Evolutionary conservation across 208 protist species (phyloP), one percentile per base, ranked within the genome.

Genomic region (Pavlovales sp.): DNA sequence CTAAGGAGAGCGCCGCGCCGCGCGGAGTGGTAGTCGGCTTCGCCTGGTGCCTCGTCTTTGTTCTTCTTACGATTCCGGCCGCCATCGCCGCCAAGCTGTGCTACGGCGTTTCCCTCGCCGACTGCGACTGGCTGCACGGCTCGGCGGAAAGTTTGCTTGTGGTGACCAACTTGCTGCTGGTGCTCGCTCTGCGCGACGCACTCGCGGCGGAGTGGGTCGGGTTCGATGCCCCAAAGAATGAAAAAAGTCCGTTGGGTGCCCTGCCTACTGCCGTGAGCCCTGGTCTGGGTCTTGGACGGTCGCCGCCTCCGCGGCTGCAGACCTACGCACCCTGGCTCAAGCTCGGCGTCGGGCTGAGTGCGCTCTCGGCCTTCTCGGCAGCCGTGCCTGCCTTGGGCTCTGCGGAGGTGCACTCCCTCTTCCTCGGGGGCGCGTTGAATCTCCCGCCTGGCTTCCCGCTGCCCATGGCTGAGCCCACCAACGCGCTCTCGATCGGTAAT

Each of bases 41-140:
- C 75, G 82, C n/a, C 2, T 78, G 7, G n/a, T 39, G 75, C 75
- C 36, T 78, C 75, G 30, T 78, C n/a, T 78, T 88, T 76, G 86
- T 89, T 41, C 82, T 89, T 34, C 38, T 0, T 30, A 40, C 86
- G 37, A 89, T 89, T 39, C 86, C 86, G 7, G 86, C 86, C 5
- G 77, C 86, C 26, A 75, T 89, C 37, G 40, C 2, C 38, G 86
- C 86, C 0, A 30, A 37, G 32, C 32, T 57, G 38, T 41, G 41
- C 36, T 89, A 38, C 42, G 76, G 57, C 46, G 79, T 82, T 41
- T 75, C 90, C 34, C 90, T 91, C 41, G 90, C 90, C 14, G 86
- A 91, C 47, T 79, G 81, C 36, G 90, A 91, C 85, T 91, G 90
- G 90, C 85, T 91, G 32, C 90, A 91, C 46, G 90, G 90, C 26